These are phyloP conservation scores for Cicer judaicum DNA, from an alignment of 306 rosid genomes.

Conservation along the genomic window DNA sequence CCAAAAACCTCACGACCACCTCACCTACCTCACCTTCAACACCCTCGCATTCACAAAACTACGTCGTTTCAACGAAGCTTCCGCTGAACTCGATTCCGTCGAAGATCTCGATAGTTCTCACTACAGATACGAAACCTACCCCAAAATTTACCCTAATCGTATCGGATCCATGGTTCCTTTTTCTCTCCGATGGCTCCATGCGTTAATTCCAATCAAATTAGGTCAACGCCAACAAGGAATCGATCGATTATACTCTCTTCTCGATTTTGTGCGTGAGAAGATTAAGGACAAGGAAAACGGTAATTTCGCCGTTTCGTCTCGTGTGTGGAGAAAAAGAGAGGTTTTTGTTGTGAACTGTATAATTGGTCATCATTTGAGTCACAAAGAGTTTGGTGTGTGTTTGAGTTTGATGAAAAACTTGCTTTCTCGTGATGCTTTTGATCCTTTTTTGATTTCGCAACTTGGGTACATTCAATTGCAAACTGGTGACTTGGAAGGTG, in stretches of 20 bases:
- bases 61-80: conserved; percentile 85
- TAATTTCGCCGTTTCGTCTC: conserved; percentile 41
- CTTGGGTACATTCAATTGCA: conserved; percentile 88
- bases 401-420: conserved; percentile 63
- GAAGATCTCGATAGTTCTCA: conserved; percentile 70
- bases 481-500: conserved; percentile 84
- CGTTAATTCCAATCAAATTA: conserved; percentile 72
- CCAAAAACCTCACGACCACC: conserved; percentile 85
- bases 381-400: conserved; percentile 70
- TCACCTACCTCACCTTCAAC: conserved; percentile 75
- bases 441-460: conserved; percentile 72
- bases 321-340: conserved; percentile 71
- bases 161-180: conserved; percentile 92
- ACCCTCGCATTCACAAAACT: conserved; percentile 83
- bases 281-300: conserved; percentile 42
- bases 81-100: conserved; percentile 76
- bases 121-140: conserved; percentile 76
- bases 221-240: conserved; percentile 80
- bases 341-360: conserved; percentile 72
- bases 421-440: conserved; percentile 50
- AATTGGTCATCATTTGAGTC: conserved; percentile 73
- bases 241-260: conserved; percentile 68
- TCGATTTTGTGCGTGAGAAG: conserved; percentile 68
- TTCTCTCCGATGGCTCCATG: conserved; percentile 82
- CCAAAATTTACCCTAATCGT: conserved; percentile 61